Evolutionary conservation across 805 yeast genomes (phyloP).

Genomic region (Saccharomycopsis vini): DNA sequence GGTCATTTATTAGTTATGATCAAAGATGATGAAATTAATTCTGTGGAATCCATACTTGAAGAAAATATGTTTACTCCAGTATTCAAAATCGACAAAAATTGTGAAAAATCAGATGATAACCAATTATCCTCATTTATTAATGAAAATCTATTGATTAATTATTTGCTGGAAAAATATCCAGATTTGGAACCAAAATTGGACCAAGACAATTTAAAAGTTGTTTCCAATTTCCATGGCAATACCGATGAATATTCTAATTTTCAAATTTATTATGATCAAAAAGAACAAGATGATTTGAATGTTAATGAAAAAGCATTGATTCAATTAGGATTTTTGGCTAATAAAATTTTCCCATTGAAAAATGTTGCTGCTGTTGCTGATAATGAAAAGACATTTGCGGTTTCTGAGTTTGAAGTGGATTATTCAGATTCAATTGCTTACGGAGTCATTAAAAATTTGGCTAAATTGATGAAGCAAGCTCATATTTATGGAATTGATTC

Average conservation of each 20-base stretch:
- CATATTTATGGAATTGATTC: conserved; percentile 10
- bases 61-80: background rate
- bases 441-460: background rate
- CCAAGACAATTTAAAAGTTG: background rate
- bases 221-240: conserved; percentile 3
- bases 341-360: conserved; percentile 9
- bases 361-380: background rate
- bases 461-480: conserved; percentile 10
- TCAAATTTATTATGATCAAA: background rate
- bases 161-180: conserved; percentile 4
- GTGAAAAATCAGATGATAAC: background rate
- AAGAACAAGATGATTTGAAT: background rate
- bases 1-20: conserved; percentile 10
- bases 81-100: conserved; percentile 1
- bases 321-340: conserved; percentile 3
- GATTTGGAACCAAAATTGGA: conserved; percentile 6
- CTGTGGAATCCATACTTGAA: background rate
- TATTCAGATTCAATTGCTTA: background rate
- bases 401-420: conserved; percentile 1
- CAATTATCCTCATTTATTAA: background rate
- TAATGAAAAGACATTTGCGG: conserved; percentile 9
- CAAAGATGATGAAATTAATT: conserved; percentile 1
- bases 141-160: background rate
- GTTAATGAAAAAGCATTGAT: conserved; percentile 4
- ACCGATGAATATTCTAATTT: background rate